Base-by-base conservation (phyloP, 169 alveolate genomes). In the Plasmodium inui region DNA sequence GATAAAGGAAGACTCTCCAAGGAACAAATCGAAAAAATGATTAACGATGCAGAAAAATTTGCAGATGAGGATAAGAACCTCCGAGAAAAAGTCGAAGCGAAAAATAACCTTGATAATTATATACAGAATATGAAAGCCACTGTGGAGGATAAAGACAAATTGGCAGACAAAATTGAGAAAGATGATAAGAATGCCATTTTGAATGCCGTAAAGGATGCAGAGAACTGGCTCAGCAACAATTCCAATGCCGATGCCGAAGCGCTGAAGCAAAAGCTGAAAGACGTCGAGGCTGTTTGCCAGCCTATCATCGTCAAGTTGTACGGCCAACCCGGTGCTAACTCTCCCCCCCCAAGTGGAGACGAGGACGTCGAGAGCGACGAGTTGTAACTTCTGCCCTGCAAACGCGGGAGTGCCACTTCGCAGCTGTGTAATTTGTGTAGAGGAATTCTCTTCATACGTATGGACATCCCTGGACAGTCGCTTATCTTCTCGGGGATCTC, bases 1-100 rank as follows among this genome's bases (percentile, higher is more conserved):
- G 99, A 99, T 93, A 98, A 98, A 96, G 99, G 99, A 67, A 97
- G 99, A 95, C 97, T 99, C 73, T 97, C 99, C 7, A 98, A 98
- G 95, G 99, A 97, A 83, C 99, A 98, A 92, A 98, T 99, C 78
- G 99, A 99, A 83, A 98, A 98, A 91, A 98, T 98, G 99, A 96
- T 99, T 80, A 97, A 96, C 94, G 99, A 98, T 92, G 99, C 99
- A 28, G 99, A 98, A 96, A 98, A 98, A 73, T 98, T 97, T 96
- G 99, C 99, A 28, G 99, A 97, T 89, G 98, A 98, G 96, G 99
- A 98, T 97, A 98, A 98, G 96, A 89, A 94, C 14, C 97, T 98
- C 53, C 97, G 97, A 57, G 98, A 97, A 98, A 98, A 94, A 95
- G 98, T 98, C 72, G 99, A 98, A 95, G 98, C 99, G 72, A 98